Conservation (phyloP, 2,329 filamentous ascomycete genomes). For the Harringtonia aguacate region DNA sequence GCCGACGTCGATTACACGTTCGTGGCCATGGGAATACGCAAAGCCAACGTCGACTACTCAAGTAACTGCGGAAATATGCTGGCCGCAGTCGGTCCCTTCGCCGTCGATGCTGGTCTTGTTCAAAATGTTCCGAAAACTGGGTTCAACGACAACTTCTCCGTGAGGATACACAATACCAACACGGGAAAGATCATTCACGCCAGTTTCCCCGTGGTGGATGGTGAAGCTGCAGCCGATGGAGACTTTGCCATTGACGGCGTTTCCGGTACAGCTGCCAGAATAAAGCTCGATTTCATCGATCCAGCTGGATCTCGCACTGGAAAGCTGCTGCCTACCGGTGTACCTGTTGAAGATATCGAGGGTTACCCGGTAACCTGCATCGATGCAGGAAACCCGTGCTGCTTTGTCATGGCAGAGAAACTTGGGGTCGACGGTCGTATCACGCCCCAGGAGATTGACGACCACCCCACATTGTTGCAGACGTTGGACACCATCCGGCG, state of each 20-base stretch:
- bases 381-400: constrained; percentile 30
- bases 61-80: constrained; percentile 73
- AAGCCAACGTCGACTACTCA: constrained; percentile 50
- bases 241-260: constrained; percentile 29
- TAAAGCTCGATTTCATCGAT: constrained; percentile 26
- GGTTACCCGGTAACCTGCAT: constrained; percentile 24
- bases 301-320: constrained; percentile 31
- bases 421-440: constrained; percentile 15
- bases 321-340: constrained; percentile 26
- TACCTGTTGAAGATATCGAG: constrained; percentile 20
- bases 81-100: constrained; percentile 54
- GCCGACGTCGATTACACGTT: constrained; percentile 63
- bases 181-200: constrained; percentile 43
- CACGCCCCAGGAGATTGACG: constrained; percentile 20
- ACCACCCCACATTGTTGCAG: constrained; percentile 17
- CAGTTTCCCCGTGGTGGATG: constrained; percentile 21
- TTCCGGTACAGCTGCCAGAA: constrained; percentile 21
- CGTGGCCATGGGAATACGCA: constrained; percentile 54
- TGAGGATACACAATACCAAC: constrained; percentile 62
- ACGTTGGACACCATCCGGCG: constrained; percentile 25
- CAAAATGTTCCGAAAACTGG: neutral
- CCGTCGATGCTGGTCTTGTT: constrained; percentile 13
- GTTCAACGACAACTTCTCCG: constrained; percentile 19
- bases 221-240: constrained; percentile 26
- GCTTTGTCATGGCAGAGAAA: constrained; percentile 24